phyloP scores from a whole-genome alignment of 106 monocot species.

The Vanilla planifolia region DNA sequence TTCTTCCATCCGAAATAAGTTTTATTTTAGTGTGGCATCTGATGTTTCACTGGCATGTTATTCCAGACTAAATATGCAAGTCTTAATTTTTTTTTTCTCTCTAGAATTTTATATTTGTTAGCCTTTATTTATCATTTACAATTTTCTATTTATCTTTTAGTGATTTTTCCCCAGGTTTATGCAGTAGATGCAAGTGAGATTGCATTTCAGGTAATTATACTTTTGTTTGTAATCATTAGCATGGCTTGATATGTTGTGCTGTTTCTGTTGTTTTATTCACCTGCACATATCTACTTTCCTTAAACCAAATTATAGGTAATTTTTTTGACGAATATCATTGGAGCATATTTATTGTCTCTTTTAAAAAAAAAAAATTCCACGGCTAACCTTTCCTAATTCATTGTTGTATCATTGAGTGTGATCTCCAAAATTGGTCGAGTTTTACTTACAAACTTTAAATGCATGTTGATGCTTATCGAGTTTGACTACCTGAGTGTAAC shows the following conservation, averaged over 20 bases:
- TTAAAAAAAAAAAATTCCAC: neutral
- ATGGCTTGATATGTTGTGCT: neutral
- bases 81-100: too few species aligned
- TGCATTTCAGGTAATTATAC: constrained; percentile 58
- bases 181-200: constrained; percentile 95
- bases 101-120: too few species aligned
- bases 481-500: too few species aligned
- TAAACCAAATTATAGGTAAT: neutral
- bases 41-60: too few species aligned
- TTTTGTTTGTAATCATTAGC: neutral
- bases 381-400: neutral
- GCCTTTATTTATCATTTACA: too few species aligned
- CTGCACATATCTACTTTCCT: neutral
- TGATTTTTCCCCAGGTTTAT: constrained; percentile 54
- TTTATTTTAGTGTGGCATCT: too few species aligned
- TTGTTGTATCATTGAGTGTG: neutral
- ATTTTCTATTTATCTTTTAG: too few species aligned
- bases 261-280: neutral
- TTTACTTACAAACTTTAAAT: neutral
- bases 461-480: too few species aligned
- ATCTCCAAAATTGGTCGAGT: neutral
- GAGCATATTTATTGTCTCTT: neutral
- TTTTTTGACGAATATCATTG: neutral
- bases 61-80: too few species aligned
- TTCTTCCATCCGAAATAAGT: too few species aligned